Percentiles rank a stretch among this genome's conserved stretches.
phyloP scores from a whole-genome alignment of 2,329 filamentous ascomycete species.

The Cladosporium cucumerinum region DNA sequence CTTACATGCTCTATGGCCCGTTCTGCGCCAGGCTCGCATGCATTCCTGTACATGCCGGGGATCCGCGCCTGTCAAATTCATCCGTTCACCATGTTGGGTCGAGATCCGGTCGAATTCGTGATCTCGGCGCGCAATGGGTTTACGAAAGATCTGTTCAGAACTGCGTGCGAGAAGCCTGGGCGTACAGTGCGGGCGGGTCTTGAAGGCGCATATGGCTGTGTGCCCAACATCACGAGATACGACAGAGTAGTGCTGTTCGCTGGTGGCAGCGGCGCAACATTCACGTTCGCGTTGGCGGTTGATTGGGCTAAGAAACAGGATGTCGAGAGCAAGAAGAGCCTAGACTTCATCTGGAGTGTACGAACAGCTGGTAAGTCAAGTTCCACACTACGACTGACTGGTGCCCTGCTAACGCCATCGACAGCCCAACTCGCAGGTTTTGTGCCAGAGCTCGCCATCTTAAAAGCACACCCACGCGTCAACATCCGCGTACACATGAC shows the following conservation, averaged over 20 bases:
- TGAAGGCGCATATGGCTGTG: conserved; percentile 31
- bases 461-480: conserved; percentile 43
- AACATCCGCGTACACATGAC: conserved; percentile 54
- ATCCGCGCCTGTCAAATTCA: conserved; percentile 22
- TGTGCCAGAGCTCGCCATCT: conserved; percentile 46
- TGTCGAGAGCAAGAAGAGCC: conserved; percentile 45
- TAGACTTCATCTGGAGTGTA: conserved; percentile 42
- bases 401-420: neutral
- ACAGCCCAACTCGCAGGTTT: conserved; percentile 49
- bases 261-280: conserved; percentile 59
- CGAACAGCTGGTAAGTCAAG: conserved; percentile 16
- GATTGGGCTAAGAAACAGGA: conserved; percentile 37
- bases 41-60: conserved; percentile 26
- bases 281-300: conserved; percentile 55
- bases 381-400: neutral
- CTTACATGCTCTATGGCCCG: conserved; percentile 18
- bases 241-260: conserved; percentile 58
- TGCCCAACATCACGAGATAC: conserved; percentile 50
- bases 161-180: conserved; percentile 20
- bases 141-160: conserved; percentile 21
- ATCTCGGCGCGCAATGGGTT: conserved; percentile 25
- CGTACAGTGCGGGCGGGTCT: conserved; percentile 20
- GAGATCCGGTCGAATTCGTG: conserved; percentile 22
- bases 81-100: conserved; percentile 26
- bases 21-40: conserved; percentile 22